phyloP scores from a whole-genome alignment of 441 rosid species.

The Populus trichocarpa region DNA sequence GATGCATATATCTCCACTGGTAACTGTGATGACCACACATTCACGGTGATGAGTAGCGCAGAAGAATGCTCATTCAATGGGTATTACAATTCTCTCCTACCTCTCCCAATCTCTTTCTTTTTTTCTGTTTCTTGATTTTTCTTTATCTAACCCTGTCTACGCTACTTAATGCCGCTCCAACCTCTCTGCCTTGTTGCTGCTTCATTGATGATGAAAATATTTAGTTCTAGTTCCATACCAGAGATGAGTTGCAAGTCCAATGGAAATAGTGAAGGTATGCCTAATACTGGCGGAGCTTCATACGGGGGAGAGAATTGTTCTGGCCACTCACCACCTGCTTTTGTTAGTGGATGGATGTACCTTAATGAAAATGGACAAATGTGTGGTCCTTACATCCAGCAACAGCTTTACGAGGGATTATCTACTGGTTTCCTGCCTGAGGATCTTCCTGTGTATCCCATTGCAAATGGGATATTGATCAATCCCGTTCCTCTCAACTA shows the following conservation, averaged over 20 bases:
- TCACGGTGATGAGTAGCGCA: background rate
- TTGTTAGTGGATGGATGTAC: conserved; percentile 91
- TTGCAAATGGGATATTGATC: conserved; percentile 54
- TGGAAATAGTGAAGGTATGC: conserved; percentile 49
- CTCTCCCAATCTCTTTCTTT: background rate
- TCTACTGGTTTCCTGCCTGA: conserved; percentile 83
- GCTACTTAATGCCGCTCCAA: background rate
- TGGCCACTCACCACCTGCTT: conserved; percentile 34
- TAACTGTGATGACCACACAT: background rate
- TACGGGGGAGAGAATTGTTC: conserved; percentile 38
- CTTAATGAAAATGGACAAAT: conserved; percentile 76
- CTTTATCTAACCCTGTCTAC: background rate
- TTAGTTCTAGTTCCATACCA: conserved; percentile 31
- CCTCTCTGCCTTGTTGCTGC: conserved; percentile 3
- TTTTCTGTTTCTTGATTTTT: background rate
- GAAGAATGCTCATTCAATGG: background rate
- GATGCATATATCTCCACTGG: background rate
- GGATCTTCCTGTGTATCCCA: conserved; percentile 86
- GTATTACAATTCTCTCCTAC: background rate
- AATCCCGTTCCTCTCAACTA: conserved; percentile 83
- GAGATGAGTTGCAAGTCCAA: conserved; percentile 63
- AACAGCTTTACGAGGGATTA: conserved; percentile 81
- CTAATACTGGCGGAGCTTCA: conserved; percentile 43
- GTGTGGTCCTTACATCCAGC: conserved; percentile 94
- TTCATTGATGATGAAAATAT: conserved; percentile 38